phyloP scores from a whole-genome alignment of 2,329 filamentous ascomycete genomes.

The Xenosphaeropsis pyriputrescens region DNA sequence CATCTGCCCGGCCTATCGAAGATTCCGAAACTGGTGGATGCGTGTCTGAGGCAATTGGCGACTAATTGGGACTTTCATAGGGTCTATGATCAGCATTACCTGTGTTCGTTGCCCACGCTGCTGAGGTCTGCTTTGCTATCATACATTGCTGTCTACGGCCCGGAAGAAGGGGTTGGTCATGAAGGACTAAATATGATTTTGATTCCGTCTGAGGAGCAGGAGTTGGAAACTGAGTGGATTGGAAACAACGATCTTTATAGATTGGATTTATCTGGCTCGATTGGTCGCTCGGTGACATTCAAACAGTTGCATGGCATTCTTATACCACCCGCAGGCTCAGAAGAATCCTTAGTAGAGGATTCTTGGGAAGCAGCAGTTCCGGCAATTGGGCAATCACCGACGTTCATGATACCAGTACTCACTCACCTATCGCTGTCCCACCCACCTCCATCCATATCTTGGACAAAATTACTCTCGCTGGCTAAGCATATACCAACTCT shows the following conservation, averaged over 20 bases:
- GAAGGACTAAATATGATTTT: constrained; percentile 35
- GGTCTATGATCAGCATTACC: constrained; percentile 39
- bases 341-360: constrained; percentile 2
- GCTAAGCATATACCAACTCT: constrained; percentile 34
- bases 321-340: constrained; percentile 3
- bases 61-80: constrained; percentile 38
- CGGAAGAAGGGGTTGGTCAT: constrained; percentile 30
- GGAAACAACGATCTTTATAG: constrained; percentile 31
- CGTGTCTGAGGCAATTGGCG: constrained; percentile 33
- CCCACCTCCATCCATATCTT: constrained; percentile 27
- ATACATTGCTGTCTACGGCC: constrained; percentile 28
- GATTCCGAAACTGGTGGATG: constrained; percentile 27
- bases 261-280: constrained; percentile 37
- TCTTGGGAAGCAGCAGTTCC: constrained; percentile 10
- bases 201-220: constrained; percentile 17
- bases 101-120: constrained; percentile 38
- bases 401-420: constrained; percentile 31
- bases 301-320: constrained; percentile 37
- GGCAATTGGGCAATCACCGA: constrained; percentile 2
- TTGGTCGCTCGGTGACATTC: constrained; percentile 34
- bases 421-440: constrained; percentile 44
- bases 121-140: constrained; percentile 35
- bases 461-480: constrained; percentile 42
- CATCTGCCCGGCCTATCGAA: constrained; percentile 24
- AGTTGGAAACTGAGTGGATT: constrained; percentile 8